Base-by-base conservation (phyloP, 148 eudicot species). In the Drosera capensis region DNA sequence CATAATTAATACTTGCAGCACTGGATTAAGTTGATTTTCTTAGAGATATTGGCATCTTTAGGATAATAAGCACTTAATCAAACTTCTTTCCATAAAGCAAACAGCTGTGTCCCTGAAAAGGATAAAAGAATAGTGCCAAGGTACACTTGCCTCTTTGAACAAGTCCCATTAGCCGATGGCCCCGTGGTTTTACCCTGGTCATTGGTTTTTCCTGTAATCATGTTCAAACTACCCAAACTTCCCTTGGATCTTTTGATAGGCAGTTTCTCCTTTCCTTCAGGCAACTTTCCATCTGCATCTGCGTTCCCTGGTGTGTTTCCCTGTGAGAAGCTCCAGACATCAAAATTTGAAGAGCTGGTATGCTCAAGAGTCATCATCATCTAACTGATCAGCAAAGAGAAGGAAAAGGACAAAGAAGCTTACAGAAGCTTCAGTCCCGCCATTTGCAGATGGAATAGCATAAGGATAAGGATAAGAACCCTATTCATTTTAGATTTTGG, bases 61-160 rank as follows among this genome's bases (percentile, higher is more conserved):
- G n/a, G n/a, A n/a, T n/a, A n/a, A n/a, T n/a, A n/a, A n/a, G n/a
- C n/a, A n/a, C n/a, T n/a, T n/a, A n/a, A n/a, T n/a, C n/a, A n/a
- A n/a, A n/a, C n/a, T n/a, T n/a, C n/a, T n/a, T n/a, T n/a, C n/a
- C n/a, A n/a, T n/a, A n/a, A n/a, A n/a, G n/a, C n/a, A n/a, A n/a
- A n/a, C n/a, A n/a, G n/a, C n/a, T n/a, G n/a, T n/a, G n/a, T n/a
- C n/a, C n/a, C n/a, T n/a, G n/a, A n/a, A n/a, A n/a, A n/a, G n/a
- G n/a, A n/a, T n/a, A n/a, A n/a, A n/a, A n/a, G n/a, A n/a, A n/a
- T n/a, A n/a, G n/a, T n/a, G n/a, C n/a, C n/a, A n/a, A n/a, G n/a
- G n/a, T n/a, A n/a, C n/a, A n/a, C n/a, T n/a, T n/a, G n/a, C 99
- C 99, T 92, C 69, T 92, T 92, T 6, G 99, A 78, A 54, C 62